Evolutionary conservation across 495 filamentous ascomycete species (phyloP).

Genomic region (Penicillium simplicissimum): DNA sequence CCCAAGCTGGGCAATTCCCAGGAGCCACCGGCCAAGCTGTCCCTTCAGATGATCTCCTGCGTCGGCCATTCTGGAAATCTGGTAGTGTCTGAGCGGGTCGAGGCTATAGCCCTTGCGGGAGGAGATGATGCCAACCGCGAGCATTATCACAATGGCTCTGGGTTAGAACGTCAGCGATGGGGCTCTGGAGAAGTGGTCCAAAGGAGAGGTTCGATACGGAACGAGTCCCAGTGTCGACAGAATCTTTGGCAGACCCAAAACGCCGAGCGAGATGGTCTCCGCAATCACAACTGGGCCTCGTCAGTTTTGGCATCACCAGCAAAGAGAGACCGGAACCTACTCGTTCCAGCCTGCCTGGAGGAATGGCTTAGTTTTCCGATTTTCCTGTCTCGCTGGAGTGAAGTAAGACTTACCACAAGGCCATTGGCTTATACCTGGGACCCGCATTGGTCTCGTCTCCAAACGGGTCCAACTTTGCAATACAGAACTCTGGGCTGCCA

Average conservation of each 20-base stretch:
- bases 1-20: constrained; percentile 58
- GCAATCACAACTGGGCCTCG: constrained; percentile 55
- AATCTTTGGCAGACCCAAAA: constrained; percentile 57
- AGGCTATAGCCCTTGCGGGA: constrained; percentile 72
- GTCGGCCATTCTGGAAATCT: constrained; percentile 67
- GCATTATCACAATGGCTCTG: constrained; percentile 55
- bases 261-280: constrained; percentile 64
- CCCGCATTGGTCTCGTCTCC: constrained; percentile 32
- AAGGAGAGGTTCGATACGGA: constrained; percentile 29
- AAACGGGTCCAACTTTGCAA: constrained; percentile 31
- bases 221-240: constrained; percentile 62
- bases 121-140: constrained; percentile 61
- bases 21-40: constrained; percentile 54
- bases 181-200: background rate
- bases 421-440: constrained; percentile 39
- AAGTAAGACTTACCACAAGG: constrained; percentile 34
- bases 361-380: constrained; percentile 1
- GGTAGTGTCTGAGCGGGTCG: constrained; percentile 64
- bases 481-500: background rate
- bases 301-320: constrained; percentile 4
- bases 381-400: background rate
- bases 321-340: constrained; percentile 9
- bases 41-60: constrained; percentile 63
- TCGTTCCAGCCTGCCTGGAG: constrained; percentile 39
- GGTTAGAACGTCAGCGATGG: constrained; percentile 23